phyloP scores from a whole-genome alignment of 179 eudicot genomes.

The Drosera spatulata region DNA sequence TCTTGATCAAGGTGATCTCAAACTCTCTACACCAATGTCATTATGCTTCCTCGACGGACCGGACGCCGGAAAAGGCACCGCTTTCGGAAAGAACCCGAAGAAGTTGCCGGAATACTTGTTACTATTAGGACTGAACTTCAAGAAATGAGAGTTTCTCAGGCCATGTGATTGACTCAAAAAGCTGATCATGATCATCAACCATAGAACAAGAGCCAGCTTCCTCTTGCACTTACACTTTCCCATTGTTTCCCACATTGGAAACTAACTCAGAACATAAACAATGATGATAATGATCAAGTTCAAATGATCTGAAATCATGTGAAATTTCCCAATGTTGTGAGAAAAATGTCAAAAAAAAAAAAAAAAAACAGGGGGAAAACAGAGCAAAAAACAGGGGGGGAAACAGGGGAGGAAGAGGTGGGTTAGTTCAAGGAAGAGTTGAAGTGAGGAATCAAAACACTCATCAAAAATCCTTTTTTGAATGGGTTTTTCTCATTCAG shows the following conservation, averaged over 20 bases:
- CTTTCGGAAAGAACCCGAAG: constrained; percentile 38
- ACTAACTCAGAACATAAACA: background rate
- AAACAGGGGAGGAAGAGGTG: background rate
- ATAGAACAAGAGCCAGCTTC: background rate
- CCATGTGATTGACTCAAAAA: constrained; percentile 24
- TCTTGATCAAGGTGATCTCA: constrained; percentile 33
- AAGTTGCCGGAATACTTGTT: constrained; percentile 28
- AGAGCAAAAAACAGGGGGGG: background rate
- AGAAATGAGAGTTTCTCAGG: constrained; percentile 22
- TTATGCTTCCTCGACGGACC: constrained; percentile 60
- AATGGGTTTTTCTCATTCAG: background rate
- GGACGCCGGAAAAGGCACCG: constrained; percentile 36
- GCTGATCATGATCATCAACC: background rate
- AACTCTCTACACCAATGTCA: constrained; percentile 35
- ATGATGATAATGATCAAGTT: background rate
- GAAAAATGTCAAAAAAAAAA: constrained; percentile 2
- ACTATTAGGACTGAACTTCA: constrained; percentile 21
- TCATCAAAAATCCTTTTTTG: background rate
- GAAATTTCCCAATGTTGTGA: constrained; percentile 10
- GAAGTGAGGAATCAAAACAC: background rate
- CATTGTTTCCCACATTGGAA: background rate
- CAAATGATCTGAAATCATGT: constrained; percentile 1
- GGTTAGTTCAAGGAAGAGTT: background rate
- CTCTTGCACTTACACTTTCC: constrained; percentile 12
- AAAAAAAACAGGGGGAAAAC: constrained; percentile 7